These are phyloP conservation scores for Diaporthe destruens DNA, from an alignment of 2,329 filamentous ascomycete genomes.

Conservation along the genomic window DNA sequence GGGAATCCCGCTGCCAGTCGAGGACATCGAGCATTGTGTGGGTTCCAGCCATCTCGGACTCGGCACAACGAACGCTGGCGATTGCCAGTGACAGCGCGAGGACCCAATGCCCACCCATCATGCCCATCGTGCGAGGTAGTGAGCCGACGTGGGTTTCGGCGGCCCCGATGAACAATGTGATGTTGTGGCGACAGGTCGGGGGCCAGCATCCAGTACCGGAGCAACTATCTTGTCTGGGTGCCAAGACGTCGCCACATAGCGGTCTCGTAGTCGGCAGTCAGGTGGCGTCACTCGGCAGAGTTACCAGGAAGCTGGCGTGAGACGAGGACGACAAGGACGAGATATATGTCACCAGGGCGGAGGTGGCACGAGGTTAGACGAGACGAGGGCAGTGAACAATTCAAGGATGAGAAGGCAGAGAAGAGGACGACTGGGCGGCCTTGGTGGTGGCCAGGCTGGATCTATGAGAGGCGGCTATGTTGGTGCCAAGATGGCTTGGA, in stretches of 20 bases:
- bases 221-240: constrained; percentile 5
- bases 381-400: background rate
- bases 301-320: background rate
- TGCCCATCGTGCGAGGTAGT: constrained; percentile 42
- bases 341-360: constrained; percentile 10
- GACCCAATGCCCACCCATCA: constrained; percentile 49
- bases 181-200: background rate
- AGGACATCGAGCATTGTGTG: constrained; percentile 52
- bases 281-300: background rate
- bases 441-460: constrained; percentile 5
- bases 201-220: constrained; percentile 4
- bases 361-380: constrained; percentile 9
- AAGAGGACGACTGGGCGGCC: constrained; percentile 25
- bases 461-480: constrained; percentile 21
- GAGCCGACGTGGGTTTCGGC: constrained; percentile 56
- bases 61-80: constrained; percentile 49
- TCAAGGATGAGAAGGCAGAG: constrained; percentile 30
- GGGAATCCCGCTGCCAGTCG: constrained; percentile 54
- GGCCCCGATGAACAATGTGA: constrained; percentile 13
- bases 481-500: constrained; percentile 33
- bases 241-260: constrained; percentile 15
- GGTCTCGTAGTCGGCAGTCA: background rate
- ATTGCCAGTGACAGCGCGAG: constrained; percentile 49
- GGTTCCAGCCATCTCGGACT: constrained; percentile 50
- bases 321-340: background rate